These are phyloP conservation scores for Didymella keratinophila DNA, from an alignment of 2,329 filamentous ascomycete genomes.

Conservation along the genomic window DNA sequence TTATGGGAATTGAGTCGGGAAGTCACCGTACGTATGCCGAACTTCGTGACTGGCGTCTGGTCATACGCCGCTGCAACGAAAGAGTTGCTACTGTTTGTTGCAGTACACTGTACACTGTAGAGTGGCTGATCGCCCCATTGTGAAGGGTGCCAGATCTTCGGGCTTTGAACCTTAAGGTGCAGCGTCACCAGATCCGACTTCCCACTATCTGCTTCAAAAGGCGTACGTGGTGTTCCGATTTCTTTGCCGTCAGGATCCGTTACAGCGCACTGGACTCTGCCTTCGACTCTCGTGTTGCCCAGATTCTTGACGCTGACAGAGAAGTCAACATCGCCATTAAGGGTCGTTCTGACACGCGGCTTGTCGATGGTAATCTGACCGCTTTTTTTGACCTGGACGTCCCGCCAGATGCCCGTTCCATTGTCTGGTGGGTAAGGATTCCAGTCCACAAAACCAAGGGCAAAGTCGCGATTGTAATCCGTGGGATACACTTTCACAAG, in stretches of 20 bases:
- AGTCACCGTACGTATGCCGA: slow-evolving; percentile 65
- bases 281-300: slow-evolving; percentile 2
- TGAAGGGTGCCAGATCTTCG: slow-evolving; percentile 68
- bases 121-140: slow-evolving; percentile 66
- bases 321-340: slow-evolving; percentile 31
- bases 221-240: slow-evolving; percentile 13
- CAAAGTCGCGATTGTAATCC: slow-evolving; percentile 66
- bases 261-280: slow-evolving; percentile 20
- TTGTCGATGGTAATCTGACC: slow-evolving; percentile 54
- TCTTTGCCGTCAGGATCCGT: slow-evolving; percentile 20
- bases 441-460: slow-evolving; percentile 68
- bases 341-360: slow-evolving; percentile 38
- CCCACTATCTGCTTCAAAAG: slow-evolving; percentile 17
- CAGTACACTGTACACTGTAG: slow-evolving; percentile 52
- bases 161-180: slow-evolving; percentile 50
- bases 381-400: slow-evolving; percentile 64
- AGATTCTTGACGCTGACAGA: slow-evolving; percentile 36
- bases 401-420: slow-evolving; percentile 69
- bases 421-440: slow-evolving; percentile 69
- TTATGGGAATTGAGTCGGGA: slow-evolving; percentile 61
- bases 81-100: slow-evolving; percentile 22
- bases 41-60: slow-evolving; percentile 46
- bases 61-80: slow-evolving; percentile 44
- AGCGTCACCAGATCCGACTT: slow-evolving; percentile 53
- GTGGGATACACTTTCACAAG: slow-evolving; percentile 65